A percentile compares a stretch with the other conserved stretches of the same genome.
These are phyloP conservation scores for Tetraselmis chui DNA, from an alignment of 139 green algal species.

Conservation along the genomic window DNA sequence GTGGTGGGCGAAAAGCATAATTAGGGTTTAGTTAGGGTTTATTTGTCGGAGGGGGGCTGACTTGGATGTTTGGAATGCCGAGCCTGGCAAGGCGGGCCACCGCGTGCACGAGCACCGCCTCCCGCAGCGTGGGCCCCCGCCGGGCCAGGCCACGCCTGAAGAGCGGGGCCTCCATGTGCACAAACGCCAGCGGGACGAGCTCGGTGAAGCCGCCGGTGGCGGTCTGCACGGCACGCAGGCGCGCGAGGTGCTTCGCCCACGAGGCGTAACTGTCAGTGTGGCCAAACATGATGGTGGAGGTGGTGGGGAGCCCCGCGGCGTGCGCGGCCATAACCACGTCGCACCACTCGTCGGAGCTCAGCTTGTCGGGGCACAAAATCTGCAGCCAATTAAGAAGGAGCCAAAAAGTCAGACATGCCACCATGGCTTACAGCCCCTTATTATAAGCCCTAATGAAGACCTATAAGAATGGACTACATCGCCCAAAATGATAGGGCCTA, in stretches of 20 bases:
- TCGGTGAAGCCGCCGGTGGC: slow-evolving; percentile 65
- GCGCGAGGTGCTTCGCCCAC: slow-evolving; percentile 68
- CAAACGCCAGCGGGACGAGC: slow-evolving; percentile 91
- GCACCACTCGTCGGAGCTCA: slow-evolving; percentile 51
- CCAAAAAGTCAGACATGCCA: no score
- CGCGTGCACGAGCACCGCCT: slow-evolving; percentile 76
- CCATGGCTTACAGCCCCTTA: no score
- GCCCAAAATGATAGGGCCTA: no score
- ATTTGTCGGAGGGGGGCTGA: background rate
- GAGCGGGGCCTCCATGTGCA: slow-evolving; percentile 85
- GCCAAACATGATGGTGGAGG: slow-evolving; percentile 88
- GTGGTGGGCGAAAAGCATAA: no score
- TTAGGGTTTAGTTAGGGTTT: background rate
- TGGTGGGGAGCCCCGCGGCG: slow-evolving; percentile 64
- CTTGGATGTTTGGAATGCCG: slow-evolving; percentile 33
- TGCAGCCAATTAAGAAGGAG: no score
- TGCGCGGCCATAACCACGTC: slow-evolving; percentile 66
- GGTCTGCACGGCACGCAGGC: slow-evolving; percentile 49
- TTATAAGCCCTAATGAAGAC: no score
- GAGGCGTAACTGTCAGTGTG: slow-evolving; percentile 48
- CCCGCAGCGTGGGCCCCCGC: slow-evolving; percentile 66
- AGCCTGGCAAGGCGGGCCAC: slow-evolving; percentile 39
- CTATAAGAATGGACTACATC: no score
- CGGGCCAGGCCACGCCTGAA: slow-evolving; percentile 46
- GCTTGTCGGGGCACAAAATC: slow-evolving; percentile 83